A percentile compares a stretch with the other conserved stretches of the same genome.
These are phyloP conservation scores for Ogataea trehalophila DNA, from an alignment of 805 yeast genomes.

Conservation along the genomic window DNA sequence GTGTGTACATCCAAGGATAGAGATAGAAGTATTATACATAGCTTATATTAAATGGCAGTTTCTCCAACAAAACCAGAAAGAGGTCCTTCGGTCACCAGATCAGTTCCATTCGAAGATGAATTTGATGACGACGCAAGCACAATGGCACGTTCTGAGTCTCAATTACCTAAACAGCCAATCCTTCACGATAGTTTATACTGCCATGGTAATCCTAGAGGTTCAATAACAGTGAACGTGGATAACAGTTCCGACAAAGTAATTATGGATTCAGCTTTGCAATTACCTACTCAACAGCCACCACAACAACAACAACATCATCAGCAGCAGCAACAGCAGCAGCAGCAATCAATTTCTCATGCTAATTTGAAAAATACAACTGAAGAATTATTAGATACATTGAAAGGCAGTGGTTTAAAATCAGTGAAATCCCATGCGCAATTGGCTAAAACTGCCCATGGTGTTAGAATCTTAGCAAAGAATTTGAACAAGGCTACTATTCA, in stretches of 20 bases:
- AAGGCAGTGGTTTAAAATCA: conserved; percentile 41
- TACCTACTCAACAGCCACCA: conserved; percentile 1
- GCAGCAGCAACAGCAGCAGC: too few relatives aligned
- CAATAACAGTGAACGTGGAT: conserved; percentile 17
- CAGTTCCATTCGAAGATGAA: not conserved
- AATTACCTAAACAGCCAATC: conserved; percentile 24
- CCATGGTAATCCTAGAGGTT: conserved; percentile 18
- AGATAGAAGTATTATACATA: too few relatives aligned
- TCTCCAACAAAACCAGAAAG: not conserved
- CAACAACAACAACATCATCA: too few relatives aligned
- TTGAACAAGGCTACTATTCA: conserved; percentile 66
- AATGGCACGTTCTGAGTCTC: conserved; percentile 16
- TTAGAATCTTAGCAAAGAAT: conserved; percentile 68
- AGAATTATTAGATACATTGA: conserved; percentile 17
- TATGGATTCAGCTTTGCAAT: conserved; percentile 5
- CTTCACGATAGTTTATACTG: conserved; percentile 26
- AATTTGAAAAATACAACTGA: conserved; percentile 13
- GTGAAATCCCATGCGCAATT: conserved; percentile 69
- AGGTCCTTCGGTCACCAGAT: not conserved
- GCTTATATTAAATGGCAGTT: too few relatives aligned
- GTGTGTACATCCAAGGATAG: too few relatives aligned
- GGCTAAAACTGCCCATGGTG: conserved; percentile 79
- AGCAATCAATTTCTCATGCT: not conserved
- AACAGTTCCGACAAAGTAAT: conserved; percentile 9
- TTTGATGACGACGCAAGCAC: not conserved